Evolutionary conservation across 371 early-diverging fungal genomes (phyloP).

Genomic region (Apophysomyces trapeziformis): DNA sequence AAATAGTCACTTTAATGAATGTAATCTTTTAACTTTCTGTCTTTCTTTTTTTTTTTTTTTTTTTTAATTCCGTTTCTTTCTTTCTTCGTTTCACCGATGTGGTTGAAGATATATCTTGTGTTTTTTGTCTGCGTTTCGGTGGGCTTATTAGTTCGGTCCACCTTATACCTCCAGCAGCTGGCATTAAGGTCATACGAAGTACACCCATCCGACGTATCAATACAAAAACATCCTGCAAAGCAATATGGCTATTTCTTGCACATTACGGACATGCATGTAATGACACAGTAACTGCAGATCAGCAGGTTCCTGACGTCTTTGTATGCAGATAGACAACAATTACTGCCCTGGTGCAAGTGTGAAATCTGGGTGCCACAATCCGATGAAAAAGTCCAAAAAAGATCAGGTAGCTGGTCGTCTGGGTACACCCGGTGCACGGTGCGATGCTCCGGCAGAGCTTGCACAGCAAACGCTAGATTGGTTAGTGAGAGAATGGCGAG

Average conservation of each 20-base stretch:
- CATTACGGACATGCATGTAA: constrained; percentile 79
- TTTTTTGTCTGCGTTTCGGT: not conserved
- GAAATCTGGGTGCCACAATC: constrained; percentile 59
- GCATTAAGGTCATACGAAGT: not conserved
- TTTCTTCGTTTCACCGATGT: constrained; percentile 8
- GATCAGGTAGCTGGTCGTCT: constrained; percentile 39
- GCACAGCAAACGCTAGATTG: constrained; percentile 72
- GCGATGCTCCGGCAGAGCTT: constrained; percentile 74
- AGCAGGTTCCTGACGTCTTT: not conserved
- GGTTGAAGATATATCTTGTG: constrained; percentile 7
- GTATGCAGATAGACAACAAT: constrained; percentile 46
- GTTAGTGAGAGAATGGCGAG: constrained; percentile 59
- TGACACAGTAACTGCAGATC: not conserved
- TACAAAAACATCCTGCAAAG: not conserved
- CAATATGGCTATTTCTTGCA: constrained; percentile 65
- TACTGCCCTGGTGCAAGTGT: constrained; percentile 53
- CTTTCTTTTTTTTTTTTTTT: constrained; percentile 7
- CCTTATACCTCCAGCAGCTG: not conserved
- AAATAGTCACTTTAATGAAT: constrained; percentile 18
- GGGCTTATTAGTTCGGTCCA: constrained; percentile 12
- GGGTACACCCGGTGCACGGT: constrained; percentile 62
- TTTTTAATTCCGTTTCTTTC: not conserved
- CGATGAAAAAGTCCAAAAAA: not conserved
- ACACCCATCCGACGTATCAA: not conserved
- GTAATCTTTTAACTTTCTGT: not conserved